Evolutionary conservation across 1,284 basidiomycete genomes (phyloP).

Genomic region (Fistulinella cinereoalba): DNA sequence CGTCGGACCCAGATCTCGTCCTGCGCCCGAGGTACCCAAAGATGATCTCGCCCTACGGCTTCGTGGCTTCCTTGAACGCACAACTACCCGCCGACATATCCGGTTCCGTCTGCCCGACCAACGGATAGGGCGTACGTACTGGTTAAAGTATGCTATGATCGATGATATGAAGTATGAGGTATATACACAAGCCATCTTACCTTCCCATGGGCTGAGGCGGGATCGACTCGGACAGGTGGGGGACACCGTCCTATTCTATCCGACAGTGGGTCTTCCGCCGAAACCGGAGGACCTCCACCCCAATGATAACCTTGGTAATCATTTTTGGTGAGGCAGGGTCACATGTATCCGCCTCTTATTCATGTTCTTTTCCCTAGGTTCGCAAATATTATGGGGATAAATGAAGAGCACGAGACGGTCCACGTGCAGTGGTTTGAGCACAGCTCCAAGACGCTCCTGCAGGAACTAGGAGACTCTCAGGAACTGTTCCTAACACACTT

Average conservation of each 20-base stretch:
- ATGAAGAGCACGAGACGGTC: constrained; percentile 39
- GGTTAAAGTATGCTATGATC: constrained; percentile 31
- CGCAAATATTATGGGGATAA: constrained; percentile 55
- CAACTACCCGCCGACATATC: constrained; percentile 12
- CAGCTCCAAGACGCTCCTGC: constrained; percentile 52
- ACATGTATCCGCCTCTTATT: neutral
- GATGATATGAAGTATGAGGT: constrained; percentile 30
- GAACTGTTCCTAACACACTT: constrained; percentile 60
- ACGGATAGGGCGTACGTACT: constrained; percentile 27
- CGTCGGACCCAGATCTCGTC: constrained; percentile 42
- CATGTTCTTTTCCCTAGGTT: constrained; percentile 47
- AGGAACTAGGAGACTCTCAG: constrained; percentile 56
- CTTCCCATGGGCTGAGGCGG: constrained; percentile 1
- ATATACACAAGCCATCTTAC: constrained; percentile 21
- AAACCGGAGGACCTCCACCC: constrained; percentile 34
- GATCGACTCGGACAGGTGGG: constrained; percentile 51
- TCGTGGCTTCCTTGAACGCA: constrained; percentile 21
- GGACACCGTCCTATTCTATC: constrained; percentile 52
- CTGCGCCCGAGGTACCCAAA: constrained; percentile 14
- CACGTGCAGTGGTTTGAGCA: constrained; percentile 75
- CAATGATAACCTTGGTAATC: constrained; percentile 45
- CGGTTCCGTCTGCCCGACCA: constrained; percentile 27
- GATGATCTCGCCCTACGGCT: constrained; percentile 17
- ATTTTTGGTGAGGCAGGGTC: constrained; percentile 51
- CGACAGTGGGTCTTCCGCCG: constrained; percentile 33